A percentile compares a stretch with the other conserved stretches of the same genome.
These are phyloP conservation scores for Vitis hybrid DNA, from an alignment of 177 flowering plant genomes.

Conservation along the genomic window DNA sequence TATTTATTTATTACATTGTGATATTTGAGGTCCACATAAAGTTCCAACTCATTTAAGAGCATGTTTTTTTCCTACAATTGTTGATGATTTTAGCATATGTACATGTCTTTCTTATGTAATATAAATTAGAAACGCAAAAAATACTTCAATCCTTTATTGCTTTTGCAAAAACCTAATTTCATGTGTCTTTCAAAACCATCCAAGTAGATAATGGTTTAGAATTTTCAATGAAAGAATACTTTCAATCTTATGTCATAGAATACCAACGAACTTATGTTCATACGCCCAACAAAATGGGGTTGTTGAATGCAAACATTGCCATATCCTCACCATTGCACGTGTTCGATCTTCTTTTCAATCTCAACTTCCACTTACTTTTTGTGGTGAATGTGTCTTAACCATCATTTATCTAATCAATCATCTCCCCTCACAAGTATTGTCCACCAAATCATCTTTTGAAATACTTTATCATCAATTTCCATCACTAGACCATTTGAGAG, in stretches of 20 bases:
- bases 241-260: conserved; percentile 3
- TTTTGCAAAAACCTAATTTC: not conserved
- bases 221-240: conserved; percentile 2
- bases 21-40: conserved; percentile 1
- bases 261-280: conserved; percentile 7
- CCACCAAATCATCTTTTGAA: too few species aligned
- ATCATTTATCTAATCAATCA: conserved; percentile 3
- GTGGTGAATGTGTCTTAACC: conserved; percentile 12
- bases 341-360: not conserved
- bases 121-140: conserved; percentile 3
- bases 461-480: conserved; percentile 6
- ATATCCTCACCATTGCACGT: conserved; percentile 9
- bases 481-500: conserved; percentile 4
- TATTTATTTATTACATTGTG: not conserved
- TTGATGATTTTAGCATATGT: not conserved
- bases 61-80: conserved; percentile 7
- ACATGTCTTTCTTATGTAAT: not conserved
- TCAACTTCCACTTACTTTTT: conserved; percentile 5
- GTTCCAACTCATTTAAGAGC: conserved; percentile 3
- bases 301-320: conserved; percentile 1
- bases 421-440: not conserved
- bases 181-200: not conserved
- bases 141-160: not conserved
- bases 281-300: conserved; percentile 11
- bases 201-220: conserved; percentile 11